phyloP scores from a whole-genome alignment of 495 filamentous ascomycete species.

The Lepraria neglecta region DNA sequence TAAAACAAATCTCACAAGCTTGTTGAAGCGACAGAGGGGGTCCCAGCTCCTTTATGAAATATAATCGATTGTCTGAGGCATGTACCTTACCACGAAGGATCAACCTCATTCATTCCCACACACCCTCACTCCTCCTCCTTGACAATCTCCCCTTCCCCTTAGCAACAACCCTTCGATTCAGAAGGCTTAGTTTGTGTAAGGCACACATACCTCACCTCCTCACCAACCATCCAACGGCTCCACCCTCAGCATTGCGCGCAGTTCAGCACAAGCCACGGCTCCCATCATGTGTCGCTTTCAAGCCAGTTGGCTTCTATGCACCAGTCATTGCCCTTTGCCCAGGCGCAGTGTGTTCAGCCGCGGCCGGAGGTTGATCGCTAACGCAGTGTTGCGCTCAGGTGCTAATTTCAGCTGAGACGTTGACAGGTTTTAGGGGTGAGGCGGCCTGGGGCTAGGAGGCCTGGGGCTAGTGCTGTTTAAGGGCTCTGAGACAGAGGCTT shows the following conservation, averaged over 20 bases:
- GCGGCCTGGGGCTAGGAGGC: background rate
- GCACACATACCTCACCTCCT: constrained; percentile 1
- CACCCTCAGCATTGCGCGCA: background rate
- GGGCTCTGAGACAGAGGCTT: background rate
- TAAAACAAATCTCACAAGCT: no score
- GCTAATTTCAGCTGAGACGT: constrained; percentile 11
- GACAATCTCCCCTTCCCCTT: constrained; percentile 1
- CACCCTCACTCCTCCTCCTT: background rate
- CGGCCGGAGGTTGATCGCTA: background rate
- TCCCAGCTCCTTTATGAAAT: constrained; percentile 2
- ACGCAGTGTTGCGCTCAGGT: background rate
- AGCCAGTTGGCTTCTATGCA: background rate
- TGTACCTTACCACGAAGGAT: background rate
- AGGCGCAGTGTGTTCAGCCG: background rate
- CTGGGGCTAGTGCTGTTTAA: background rate
- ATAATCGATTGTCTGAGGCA: background rate
- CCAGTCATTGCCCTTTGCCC: background rate
- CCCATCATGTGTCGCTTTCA: background rate
- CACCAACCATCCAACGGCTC: background rate
- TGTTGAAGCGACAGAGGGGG: background rate
- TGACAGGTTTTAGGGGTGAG: background rate
- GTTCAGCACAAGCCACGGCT: background rate
- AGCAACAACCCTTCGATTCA: background rate
- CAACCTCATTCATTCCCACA: background rate
- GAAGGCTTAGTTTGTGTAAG: background rate